Base-by-base conservation (phyloP, 257 asterid genomes). In the Solanum virginianum region DNA sequence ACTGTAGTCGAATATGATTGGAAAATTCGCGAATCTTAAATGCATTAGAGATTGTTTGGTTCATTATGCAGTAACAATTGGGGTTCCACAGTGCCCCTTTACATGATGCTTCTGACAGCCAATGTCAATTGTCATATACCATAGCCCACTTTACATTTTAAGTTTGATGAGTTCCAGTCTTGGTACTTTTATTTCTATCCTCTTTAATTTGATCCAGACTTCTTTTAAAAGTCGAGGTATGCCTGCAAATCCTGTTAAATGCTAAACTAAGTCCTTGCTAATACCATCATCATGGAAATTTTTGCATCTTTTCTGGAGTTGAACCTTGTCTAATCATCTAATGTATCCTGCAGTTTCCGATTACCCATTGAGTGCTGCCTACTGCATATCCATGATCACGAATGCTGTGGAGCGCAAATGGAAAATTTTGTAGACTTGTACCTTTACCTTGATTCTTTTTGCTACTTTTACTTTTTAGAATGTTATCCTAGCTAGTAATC, bases 361-460 rank as follows among this genome's bases (percentile, higher is more conserved):
- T 83, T 94, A 88, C 84, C 98, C 95, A 56, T 5, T 96, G 90
- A 96, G 98, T 80, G 99, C 98, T 63, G 99, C 95, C 8, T 93
- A 91, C 87, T 92, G 97, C 86, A 91, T 96, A 88, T 91, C 98
- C 5, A 94, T 93, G 59, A 90, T 96, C 83, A 89, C 96, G 2
- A 89, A 89, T 59, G 89, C 95, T 6, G 84, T 93, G 86, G 99
- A 96, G 88, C 92, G 88, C 51, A 93, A 89, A 82, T 96, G 97
- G 97, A 90, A 86, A 87, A 90, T 94, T 59, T 83, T 93, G 90
- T 96, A 89, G 87, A 85, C 41, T 24, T 51, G 47, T 22, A 15
- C 62, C 63, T 26, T 51, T 51, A 47, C 59, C 56, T 12, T 11
- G 55, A 6, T 18, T 41, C 9, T 71, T 71, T 6, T 71, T 71